Evolutionary conservation across 1,284 basidiomycete genomes (phyloP).

Genomic region (Pisolithus thermaeus): DNA sequence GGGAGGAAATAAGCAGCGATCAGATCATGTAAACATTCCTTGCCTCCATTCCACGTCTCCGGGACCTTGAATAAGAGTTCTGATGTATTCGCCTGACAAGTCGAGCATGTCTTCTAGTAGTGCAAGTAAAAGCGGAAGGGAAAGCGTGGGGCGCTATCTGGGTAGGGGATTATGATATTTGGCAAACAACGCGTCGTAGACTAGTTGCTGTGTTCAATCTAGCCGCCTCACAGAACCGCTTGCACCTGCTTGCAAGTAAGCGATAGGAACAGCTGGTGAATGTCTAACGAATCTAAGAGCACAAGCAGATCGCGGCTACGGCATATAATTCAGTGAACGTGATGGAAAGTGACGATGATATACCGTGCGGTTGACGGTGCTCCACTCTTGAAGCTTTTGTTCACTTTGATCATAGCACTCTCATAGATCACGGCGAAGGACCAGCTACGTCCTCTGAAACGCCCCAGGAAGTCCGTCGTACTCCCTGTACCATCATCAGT

Average conservation of each 20-base stretch:
- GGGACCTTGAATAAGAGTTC: slow-evolving; percentile 65
- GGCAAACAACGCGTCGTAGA: not conserved
- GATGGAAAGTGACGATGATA: slow-evolving; percentile 37
- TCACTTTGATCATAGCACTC: slow-evolving; percentile 20
- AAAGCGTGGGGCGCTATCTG: not conserved
- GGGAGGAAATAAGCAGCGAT: not conserved
- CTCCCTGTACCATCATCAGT: slow-evolving; percentile 86
- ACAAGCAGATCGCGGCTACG: not conserved
- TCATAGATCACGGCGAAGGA: slow-evolving; percentile 37
- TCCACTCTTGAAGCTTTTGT: not conserved
- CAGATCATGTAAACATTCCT: slow-evolving; percentile 10
- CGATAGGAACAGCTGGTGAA: too few relatives aligned
- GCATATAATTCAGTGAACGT: not conserved
- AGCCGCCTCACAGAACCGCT: too few relatives aligned
- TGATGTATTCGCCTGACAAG: slow-evolving; percentile 48
- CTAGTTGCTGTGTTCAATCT: too few relatives aligned
- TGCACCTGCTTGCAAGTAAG: too few relatives aligned
- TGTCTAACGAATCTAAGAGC: not conserved
- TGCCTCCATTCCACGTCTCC: slow-evolving; percentile 76
- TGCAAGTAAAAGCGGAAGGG: slow-evolving; percentile 1
- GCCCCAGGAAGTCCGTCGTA: slow-evolving; percentile 30
- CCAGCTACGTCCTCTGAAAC: not conserved
- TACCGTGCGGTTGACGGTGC: slow-evolving; percentile 37
- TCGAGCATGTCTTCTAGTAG: slow-evolving; percentile 18
- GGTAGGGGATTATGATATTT: not conserved